A percentile compares a stretch with the other conserved stretches of the same genome.
phyloP scores from a whole-genome alignment of 331 rosid genomes.

The Acacia pycnantha region DNA sequence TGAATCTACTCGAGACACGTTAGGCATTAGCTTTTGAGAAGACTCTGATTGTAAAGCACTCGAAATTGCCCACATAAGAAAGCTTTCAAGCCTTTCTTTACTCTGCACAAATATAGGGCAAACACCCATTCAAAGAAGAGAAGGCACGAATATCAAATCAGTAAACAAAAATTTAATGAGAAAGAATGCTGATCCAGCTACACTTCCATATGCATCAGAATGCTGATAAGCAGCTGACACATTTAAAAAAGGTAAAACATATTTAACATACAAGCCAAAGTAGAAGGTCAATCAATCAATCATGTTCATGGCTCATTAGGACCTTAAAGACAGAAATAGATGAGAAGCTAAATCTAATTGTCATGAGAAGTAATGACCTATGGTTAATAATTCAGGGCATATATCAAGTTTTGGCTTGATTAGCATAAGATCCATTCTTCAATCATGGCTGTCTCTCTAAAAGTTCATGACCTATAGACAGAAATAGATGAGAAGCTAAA shows the following conservation, averaged over 20 bases:
- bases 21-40: slow-evolving; percentile 32
- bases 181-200: background rate
- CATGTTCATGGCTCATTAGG: background rate
- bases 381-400: background rate
- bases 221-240: background rate
- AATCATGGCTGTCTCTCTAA: background rate
- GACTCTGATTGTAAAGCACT: slow-evolving; percentile 58
- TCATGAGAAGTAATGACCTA: background rate
- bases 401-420: background rate
- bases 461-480: slow-evolving; percentile 6
- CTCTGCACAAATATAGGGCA: slow-evolving; percentile 38
- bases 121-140: background rate
- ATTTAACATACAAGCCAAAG: background rate
- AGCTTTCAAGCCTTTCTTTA: slow-evolving; percentile 56
- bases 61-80: slow-evolving; percentile 67
- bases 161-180: background rate
- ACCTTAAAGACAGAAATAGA: background rate
- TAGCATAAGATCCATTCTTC: background rate
- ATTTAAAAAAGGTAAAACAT: background rate
- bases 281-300: background rate
- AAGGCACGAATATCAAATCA: background rate
- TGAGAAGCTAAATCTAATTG: background rate
- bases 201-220: background rate
- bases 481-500: slow-evolving; percentile 6
- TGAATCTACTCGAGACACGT: slow-evolving; percentile 34